Percentiles rank a stretch among this genome's conserved stretches.
These are phyloP conservation scores for Kodamaea lidongshanica DNA, from an alignment of 805 yeast species.

Conservation along the genomic window DNA sequence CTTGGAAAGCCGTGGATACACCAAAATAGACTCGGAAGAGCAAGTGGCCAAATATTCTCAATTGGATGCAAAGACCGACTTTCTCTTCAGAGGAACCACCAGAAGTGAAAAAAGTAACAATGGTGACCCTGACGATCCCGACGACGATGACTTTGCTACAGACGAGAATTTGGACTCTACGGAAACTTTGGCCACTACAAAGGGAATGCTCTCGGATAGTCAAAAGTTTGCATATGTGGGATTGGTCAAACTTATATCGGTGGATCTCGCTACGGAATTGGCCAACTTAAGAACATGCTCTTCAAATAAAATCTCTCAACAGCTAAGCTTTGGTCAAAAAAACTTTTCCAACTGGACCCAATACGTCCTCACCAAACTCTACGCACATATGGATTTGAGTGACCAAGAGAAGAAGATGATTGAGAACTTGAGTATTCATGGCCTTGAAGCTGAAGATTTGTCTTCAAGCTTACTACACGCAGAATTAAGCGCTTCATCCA, in stretches of 20 bases:
- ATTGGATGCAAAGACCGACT: conserved; percentile 48
- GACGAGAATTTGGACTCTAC: conserved; percentile 42
- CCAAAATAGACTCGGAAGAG: conserved; percentile 80
- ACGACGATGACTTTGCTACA: conserved; percentile 24
- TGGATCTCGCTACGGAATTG: conserved; percentile 76
- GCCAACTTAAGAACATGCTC: conserved; percentile 52
- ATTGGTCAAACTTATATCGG: conserved; percentile 64
- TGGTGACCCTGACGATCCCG: conserved; percentile 17
- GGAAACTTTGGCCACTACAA: conserved; percentile 75
- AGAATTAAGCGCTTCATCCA: conserved; percentile 6
- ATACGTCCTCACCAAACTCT: conserved; percentile 61
- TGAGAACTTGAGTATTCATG: conserved; percentile 77
- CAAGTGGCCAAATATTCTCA: conserved; percentile 68
- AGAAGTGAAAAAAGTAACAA: conserved; percentile 7
- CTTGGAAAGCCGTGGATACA: conserved; percentile 59
- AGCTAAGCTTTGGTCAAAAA: conserved; percentile 62
- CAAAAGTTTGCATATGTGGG: conserved; percentile 93
- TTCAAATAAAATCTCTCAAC: conserved; percentile 49
- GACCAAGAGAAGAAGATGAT: conserved; percentile 84
- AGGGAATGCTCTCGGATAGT: conserved; percentile 68
- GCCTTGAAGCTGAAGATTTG: conserved; percentile 69
- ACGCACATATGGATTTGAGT: conserved; percentile 71
- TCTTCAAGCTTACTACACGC: conserved; percentile 48
- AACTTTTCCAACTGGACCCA: conserved; percentile 82
- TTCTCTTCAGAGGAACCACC: conserved; percentile 33